phyloP scores from a whole-genome alignment of 2,329 filamentous ascomycete species.

The Huntiella savannae region DNA sequence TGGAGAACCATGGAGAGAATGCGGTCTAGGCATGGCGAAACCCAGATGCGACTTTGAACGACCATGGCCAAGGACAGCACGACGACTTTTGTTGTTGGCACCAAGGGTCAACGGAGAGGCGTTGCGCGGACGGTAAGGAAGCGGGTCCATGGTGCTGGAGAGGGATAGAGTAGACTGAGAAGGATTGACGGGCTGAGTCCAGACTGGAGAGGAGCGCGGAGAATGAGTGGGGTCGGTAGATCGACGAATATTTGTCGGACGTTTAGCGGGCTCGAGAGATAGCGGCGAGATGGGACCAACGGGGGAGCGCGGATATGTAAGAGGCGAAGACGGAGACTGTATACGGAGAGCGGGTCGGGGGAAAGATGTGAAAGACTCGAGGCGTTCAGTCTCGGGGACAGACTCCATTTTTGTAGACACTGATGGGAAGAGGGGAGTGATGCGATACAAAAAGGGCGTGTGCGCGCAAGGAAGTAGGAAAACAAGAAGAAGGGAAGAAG shows the following conservation, averaged over 20 bases:
- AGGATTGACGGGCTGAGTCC: not conserved
- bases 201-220: constrained; percentile 26
- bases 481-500: not conserved
- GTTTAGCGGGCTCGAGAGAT: constrained; percentile 27
- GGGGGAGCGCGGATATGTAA: constrained; percentile 12
- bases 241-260: constrained; percentile 35
- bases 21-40: constrained; percentile 40
- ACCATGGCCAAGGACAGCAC: constrained; percentile 3
- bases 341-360: constrained; percentile 36
- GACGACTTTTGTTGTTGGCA: not conserved
- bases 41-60: constrained; percentile 11
- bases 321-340: constrained; percentile 18
- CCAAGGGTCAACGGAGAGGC: constrained; percentile 35
- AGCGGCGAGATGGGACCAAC: constrained; percentile 14
- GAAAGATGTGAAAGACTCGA: constrained; percentile 44
- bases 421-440: not conserved
- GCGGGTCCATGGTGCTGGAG: constrained; percentile 16
- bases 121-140: constrained; percentile 39
- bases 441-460: not conserved
- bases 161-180: constrained; percentile 14
- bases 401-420: constrained; percentile 35
- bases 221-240: constrained; percentile 40
- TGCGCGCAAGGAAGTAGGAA: not conserved
- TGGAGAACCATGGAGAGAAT: constrained; percentile 44
- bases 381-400: constrained; percentile 47